These are phyloP conservation scores for Sindora glabra DNA, from an alignment of 306 rosid species.

Conservation along the genomic window DNA sequence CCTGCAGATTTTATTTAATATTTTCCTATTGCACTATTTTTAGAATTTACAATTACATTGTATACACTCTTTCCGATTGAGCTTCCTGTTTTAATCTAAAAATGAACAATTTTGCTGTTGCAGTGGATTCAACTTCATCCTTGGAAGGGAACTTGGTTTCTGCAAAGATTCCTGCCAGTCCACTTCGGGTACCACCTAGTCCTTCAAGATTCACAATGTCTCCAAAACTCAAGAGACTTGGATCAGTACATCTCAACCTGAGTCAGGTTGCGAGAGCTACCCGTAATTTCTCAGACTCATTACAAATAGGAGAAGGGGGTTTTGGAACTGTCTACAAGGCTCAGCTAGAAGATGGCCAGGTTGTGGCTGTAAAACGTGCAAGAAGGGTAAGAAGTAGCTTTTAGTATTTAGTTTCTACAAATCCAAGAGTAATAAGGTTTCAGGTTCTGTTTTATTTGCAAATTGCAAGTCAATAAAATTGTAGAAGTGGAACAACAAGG, in stretches of 20 bases:
- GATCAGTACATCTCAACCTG: constrained; percentile 65
- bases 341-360: constrained; percentile 56
- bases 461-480: background rate
- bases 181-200: constrained; percentile 75
- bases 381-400: constrained; percentile 49
- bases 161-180: constrained; percentile 68
- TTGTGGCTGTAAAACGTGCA: constrained; percentile 87
- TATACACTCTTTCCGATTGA: background rate
- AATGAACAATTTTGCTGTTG: constrained; percentile 22
- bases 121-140: constrained; percentile 60
- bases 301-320: constrained; percentile 81
- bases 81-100: constrained; percentile 4
- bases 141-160: constrained; percentile 36
- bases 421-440: background rate
- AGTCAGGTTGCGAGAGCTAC: constrained; percentile 72
- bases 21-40: background rate
- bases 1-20: background rate
- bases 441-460: background rate
- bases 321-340: constrained; percentile 97
- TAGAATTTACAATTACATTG: background rate
- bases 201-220: constrained; percentile 70
- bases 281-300: constrained; percentile 66
- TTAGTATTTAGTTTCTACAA: background rate
- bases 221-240: constrained; percentile 68
- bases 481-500: background rate